Conservation (phyloP, 2,329 filamentous ascomycete species). For the Curvularia eragrostidis region DNA sequence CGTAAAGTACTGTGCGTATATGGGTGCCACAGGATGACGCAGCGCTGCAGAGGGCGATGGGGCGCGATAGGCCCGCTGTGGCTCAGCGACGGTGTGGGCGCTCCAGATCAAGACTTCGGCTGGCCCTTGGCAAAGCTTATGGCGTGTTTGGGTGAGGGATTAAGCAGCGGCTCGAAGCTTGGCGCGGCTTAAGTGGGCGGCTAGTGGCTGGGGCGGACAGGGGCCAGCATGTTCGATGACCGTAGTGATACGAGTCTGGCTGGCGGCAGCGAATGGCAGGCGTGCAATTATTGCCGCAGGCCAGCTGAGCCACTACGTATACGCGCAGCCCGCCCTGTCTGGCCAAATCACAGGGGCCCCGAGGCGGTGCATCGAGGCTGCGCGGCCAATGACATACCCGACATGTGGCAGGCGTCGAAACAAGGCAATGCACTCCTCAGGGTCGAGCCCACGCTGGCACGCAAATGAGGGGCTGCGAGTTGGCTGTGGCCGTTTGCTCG, state of each 20-base stretch:
- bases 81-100: conserved; percentile 7
- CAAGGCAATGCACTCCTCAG: conserved; percentile 18
- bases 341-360: conserved; percentile 6
- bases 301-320: conserved; percentile 24
- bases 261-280: conserved; percentile 14
- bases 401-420: conserved; percentile 10
- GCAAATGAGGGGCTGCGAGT: background rate
- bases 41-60: conserved; percentile 27
- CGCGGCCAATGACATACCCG: conserved; percentile 21
- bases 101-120: conserved; percentile 26
- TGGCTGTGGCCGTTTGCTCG: background rate
- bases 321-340: conserved; percentile 2
- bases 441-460: conserved; percentile 10
- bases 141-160: conserved; percentile 31
- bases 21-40: background rate
- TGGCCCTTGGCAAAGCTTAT: conserved; percentile 41
- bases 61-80: conserved; percentile 15
- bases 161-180: conserved; percentile 40
- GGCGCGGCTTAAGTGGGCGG: conserved; percentile 24
- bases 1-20: too few relatives aligned
- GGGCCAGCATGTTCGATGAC: conserved; percentile 17
- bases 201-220: conserved; percentile 17
- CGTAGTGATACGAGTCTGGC: conserved; percentile 8
- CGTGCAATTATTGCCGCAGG: background rate
- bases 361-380: conserved; percentile 23